phyloP scores from a whole-genome alignment of 2,329 filamentous ascomycete species.

The Ascochyta pisi region DNA sequence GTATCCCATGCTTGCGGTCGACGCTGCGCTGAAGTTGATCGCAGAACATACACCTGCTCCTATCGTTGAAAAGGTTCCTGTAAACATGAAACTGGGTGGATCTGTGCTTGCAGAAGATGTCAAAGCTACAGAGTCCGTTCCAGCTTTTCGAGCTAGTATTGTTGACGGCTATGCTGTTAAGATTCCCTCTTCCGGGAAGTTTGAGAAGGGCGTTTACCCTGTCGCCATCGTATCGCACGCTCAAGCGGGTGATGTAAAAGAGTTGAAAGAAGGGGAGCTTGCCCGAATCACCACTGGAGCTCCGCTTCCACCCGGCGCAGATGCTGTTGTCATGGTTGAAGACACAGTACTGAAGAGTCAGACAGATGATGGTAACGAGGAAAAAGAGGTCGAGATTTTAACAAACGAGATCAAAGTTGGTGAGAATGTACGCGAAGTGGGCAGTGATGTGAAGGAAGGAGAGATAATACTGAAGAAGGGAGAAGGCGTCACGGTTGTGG shows the following conservation, averaged over 20 bases:
- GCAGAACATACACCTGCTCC: slow-evolving; percentile 73
- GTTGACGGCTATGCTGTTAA: slow-evolving; percentile 87
- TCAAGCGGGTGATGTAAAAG: slow-evolving; percentile 69
- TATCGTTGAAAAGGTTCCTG: slow-evolving; percentile 62
- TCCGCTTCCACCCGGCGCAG: slow-evolving; percentile 85
- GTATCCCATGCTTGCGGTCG: slow-evolving; percentile 88
- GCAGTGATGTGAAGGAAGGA: slow-evolving; percentile 80
- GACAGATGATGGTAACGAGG: slow-evolving; percentile 82
- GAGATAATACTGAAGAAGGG: slow-evolving; percentile 76
- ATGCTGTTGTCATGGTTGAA: slow-evolving; percentile 95
- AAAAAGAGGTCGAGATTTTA: slow-evolving; percentile 85
- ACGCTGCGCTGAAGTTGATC: slow-evolving; percentile 78
- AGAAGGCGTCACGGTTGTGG: slow-evolving; percentile 82
- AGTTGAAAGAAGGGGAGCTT: slow-evolving; percentile 75
- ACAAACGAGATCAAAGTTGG: slow-evolving; percentile 75
- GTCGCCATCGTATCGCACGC: slow-evolving; percentile 89
- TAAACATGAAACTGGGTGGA: slow-evolving; percentile 73
- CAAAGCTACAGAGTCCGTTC: slow-evolving; percentile 79
- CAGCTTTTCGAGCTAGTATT: slow-evolving; percentile 93
- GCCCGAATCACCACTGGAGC: slow-evolving; percentile 94
- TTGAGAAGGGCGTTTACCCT: slow-evolving; percentile 79
- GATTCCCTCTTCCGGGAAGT: slow-evolving; percentile 49
- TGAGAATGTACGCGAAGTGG: slow-evolving; percentile 90
- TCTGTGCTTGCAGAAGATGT: slow-evolving; percentile 85
- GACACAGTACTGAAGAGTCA: slow-evolving; percentile 79